Evolutionary conservation across 257 asterid species (phyloP), one percentile per base, ranked within the genome.

Genomic region (Fraxinus quadrangulata): DNA sequence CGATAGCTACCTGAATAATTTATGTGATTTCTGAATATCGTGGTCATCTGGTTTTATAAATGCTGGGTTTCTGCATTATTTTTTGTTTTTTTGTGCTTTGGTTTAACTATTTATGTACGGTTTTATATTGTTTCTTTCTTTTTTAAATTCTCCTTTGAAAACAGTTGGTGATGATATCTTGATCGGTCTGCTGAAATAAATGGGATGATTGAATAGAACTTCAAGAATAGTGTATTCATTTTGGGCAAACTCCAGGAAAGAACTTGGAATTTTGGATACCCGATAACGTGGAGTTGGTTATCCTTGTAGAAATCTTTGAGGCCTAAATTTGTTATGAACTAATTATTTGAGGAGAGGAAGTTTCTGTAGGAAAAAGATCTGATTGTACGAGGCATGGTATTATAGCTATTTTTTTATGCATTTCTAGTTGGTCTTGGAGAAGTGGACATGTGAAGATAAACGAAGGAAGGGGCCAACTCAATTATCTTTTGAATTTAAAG

Each of bases 401-500:
- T n/a, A 11, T 23, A 71, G 49, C 24, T 24, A 21, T 71, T 71
- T 42, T 39, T 23, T 12, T 8, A 7, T 1, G 21, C 59, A 47
- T 47, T n/a, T 6, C 26, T n/a, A 56, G 28, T 56, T 56, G 26
- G 26, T 56, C 28, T 47, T 19, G 26, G 21, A 19, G 66, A 56
- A 63, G 69, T 63, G 7, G 2, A 36, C 40, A 34, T 59, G 24
- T 36, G 23, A 42, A 72, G 65, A 45, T 8, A 37, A 31, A 59
- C 6, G 68, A 73, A 24, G 74, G 76, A 42, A 45, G 72, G 76
- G 69, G 47, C 71, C 61, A 75, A 54, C 24, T 21, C 31, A 47
- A 59, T 59, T 9, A 59, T n/a, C 9, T 51, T 3, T 70, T 49
- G 42, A 33, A 54, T 28, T 16, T 36, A 23, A 79, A 63, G 45